Evolutionary conservation across 2,329 filamentous ascomycete genomes (phyloP), one percentile per base, ranked within the genome.

Genomic region (Neocucurbitaria cava): DNA sequence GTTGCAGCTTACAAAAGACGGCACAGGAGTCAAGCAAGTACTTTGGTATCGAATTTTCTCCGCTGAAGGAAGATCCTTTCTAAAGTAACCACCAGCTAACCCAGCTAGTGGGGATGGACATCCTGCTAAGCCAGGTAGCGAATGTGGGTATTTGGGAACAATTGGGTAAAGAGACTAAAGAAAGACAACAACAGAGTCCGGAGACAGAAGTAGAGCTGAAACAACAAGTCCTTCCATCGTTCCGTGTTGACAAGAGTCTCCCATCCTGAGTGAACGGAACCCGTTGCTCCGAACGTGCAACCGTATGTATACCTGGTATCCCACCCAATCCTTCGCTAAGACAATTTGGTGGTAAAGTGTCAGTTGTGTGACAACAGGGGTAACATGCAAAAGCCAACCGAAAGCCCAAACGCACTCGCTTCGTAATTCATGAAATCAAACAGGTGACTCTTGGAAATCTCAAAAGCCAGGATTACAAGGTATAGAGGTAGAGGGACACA

Each of bases 401-500:
- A 46, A 56, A 60, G 53, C 59, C 65, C 56, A 68, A 70, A 73
- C 70, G 61, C 65, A 74, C 56, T 70, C 72, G 72, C 71, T 74
- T 72, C 72, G 72, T 75, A 70, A 73, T 64, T 72, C 70, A 58
- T 73, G 56, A 73, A 68, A 62, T 62, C 57, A 63, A 66, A 63
- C 64, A 44, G 58, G 46, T 61, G 43, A n/a, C 28, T 58, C 52
- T 61, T 42, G 56, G 62, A 58, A 58, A 59, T 58, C 49, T 52
- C 56, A 61, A 56, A 58, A 52, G 45, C 50, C 54, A 53, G 56
- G 57, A 64, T 62, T 62, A 65, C 64, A 64, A 56, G 40, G 54
- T 53, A 43, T 61, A 56, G 56, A 56, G 52, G 50, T 46, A 43
- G 45, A 61, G 61, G 23, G 48, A 41, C 49, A 21, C 43, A 51